A percentile compares a stretch with the other conserved stretches of the same genome.
Evolutionary conservation across 768 basidiomycete species (phyloP).

Genomic region (Suillus tomentosus): DNA sequence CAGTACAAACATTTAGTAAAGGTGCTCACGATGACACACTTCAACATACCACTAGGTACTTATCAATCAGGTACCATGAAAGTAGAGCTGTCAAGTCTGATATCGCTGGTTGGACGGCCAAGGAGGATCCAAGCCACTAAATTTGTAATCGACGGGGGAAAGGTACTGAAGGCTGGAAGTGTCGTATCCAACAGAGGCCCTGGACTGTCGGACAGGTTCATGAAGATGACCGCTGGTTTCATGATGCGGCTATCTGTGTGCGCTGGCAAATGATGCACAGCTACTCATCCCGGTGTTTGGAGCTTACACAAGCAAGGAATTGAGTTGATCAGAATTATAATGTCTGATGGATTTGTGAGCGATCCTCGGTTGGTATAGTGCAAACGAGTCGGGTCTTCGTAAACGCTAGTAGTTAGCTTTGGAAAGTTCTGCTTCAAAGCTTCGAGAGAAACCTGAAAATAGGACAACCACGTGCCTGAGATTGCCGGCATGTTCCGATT

Average conservation of each 20-base stretch:
- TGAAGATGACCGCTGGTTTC: not conserved
- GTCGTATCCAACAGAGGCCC: not conserved
- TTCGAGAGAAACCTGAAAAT: not conserved
- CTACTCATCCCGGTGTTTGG: not conserved
- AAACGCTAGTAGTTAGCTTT: constrained; percentile 4
- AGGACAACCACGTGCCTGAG: constrained; percentile 7
- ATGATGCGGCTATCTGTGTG: not conserved
- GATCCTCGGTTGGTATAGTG: not conserved
- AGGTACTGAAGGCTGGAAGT: not conserved
- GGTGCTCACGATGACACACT: not conserved
- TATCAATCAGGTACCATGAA: not conserved
- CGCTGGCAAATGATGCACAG: not conserved
- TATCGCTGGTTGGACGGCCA: not conserved
- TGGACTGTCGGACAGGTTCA: not conserved
- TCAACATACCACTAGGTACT: not conserved
- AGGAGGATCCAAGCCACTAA: not conserved
- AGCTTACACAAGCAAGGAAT: not conserved
- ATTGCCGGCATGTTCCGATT: constrained; percentile 26
- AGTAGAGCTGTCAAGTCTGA: not conserved
- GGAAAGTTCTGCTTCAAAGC: not conserved
- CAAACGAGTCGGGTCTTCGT: not conserved
- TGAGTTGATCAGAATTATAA: not conserved
- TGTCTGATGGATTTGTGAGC: not conserved
- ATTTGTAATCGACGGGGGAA: not conserved
- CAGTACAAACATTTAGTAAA: not conserved